Conservation (phyloP, 73 alveolate genomes). For the Symbiodinium natans region DNA sequence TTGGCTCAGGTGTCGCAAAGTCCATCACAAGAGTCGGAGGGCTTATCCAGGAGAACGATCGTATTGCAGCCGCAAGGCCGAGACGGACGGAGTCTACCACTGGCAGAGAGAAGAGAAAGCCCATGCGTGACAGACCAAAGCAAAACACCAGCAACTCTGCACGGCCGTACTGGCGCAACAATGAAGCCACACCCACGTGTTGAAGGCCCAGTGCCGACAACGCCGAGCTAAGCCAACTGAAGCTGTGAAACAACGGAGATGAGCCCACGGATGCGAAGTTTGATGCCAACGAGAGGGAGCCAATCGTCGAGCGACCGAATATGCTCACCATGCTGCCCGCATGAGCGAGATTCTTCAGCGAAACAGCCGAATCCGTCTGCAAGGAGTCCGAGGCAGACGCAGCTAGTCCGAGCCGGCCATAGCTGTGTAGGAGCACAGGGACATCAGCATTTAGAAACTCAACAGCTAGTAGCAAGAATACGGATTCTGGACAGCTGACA, state of each 20-base stretch:
- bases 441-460: not conserved
- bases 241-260: not conserved
- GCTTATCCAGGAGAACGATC: not conserved
- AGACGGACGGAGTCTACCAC: not conserved
- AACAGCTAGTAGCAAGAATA: not conserved
- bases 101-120: slow-evolving; percentile 30
- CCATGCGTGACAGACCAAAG: slow-evolving; percentile 30
- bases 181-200: not conserved
- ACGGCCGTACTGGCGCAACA: not conserved
- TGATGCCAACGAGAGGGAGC: not conserved
- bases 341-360: not conserved
- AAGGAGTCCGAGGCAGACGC: not conserved
- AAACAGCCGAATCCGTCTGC: not conserved
- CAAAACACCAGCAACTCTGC: not conserved
- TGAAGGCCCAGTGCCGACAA: not conserved
- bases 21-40: not conserved
- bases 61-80: not conserved
- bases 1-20: not conserved
- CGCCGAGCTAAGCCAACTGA: not conserved
- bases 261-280: not conserved
- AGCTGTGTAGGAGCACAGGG: not conserved
- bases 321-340: not conserved
- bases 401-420: not conserved
- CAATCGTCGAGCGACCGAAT: not conserved
- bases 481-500: not conserved